Evolutionary conservation across 208 protist species (phyloP).

Genomic region (Acanthamoeba sp.): DNA sequence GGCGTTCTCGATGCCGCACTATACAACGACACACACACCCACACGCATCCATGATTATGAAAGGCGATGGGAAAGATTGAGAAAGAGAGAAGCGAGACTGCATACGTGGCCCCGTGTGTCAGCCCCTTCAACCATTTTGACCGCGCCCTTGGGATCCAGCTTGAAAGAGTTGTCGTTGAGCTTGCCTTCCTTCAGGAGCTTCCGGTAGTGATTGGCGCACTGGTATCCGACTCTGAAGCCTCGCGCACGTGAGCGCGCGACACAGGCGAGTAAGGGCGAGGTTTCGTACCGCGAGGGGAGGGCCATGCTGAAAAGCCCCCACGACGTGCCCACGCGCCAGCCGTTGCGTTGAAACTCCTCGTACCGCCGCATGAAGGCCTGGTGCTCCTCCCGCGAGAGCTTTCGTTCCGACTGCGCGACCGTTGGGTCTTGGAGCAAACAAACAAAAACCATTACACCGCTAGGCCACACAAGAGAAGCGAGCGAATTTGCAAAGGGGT

Average conservation of each 20-base stretch:
- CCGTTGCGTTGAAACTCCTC: conserved; percentile 68
- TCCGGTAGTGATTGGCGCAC: conserved; percentile 59
- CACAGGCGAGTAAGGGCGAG: neutral
- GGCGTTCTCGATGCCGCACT: conserved; percentile 20
- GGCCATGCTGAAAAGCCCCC: conserved; percentile 66
- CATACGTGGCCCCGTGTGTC: neutral
- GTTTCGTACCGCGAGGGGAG: neutral
- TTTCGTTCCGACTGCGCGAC: neutral
- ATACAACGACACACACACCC: neutral
- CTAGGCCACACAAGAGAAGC: too few relatives aligned
- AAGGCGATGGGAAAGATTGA: neutral
- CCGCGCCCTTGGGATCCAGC: conserved; percentile 36
- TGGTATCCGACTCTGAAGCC: conserved; percentile 43
- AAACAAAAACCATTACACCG: too few relatives aligned
- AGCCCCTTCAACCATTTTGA: neutral
- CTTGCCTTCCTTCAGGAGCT: conserved; percentile 53
- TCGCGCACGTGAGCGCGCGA: neutral
- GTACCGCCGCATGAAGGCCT: conserved; percentile 41
- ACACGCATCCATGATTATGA: neutral
- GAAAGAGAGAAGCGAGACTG: too few relatives aligned
- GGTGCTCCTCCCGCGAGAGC: conserved; percentile 8
- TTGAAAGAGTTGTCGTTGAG: conserved; percentile 60
- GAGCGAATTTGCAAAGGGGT: too few relatives aligned
- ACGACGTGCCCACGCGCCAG: conserved; percentile 48
- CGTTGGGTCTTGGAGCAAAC: neutral